These are phyloP conservation scores for Perilla frutescens DNA, from an alignment of 257 asterid species.

Conservation along the genomic window DNA sequence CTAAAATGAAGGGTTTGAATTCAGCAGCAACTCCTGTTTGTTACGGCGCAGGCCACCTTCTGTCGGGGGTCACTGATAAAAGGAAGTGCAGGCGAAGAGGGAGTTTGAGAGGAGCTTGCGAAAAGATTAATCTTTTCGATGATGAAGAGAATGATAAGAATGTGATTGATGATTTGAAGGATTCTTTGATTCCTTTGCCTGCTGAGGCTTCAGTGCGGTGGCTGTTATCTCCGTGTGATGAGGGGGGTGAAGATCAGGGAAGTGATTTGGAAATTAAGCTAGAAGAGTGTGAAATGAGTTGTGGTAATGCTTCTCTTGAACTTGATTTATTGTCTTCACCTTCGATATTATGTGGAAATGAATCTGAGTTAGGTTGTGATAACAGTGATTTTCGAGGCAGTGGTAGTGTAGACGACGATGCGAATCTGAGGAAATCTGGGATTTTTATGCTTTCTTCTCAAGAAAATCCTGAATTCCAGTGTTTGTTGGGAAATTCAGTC, in stretches of 20 bases:
- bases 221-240: conserved; percentile 56
- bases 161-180: conserved; percentile 36
- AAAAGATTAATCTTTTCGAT: conserved; percentile 27
- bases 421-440: conserved; percentile 36
- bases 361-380: conserved; percentile 41
- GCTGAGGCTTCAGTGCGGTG: conserved; percentile 73
- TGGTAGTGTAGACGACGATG: conserved; percentile 24
- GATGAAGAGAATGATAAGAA: conserved; percentile 29
- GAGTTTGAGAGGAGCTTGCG: conserved; percentile 61
- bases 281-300: conserved; percentile 29
- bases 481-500: conserved; percentile 17
- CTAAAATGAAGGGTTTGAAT: conserved; percentile 39
- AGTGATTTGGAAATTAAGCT: conserved; percentile 32
- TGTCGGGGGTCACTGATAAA: conserved; percentile 76
- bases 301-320: conserved; percentile 28
- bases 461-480: conserved; percentile 28
- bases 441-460: conserved; percentile 35
- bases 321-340: conserved; percentile 44
- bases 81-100: conserved; percentile 84
- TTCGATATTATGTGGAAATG: conserved; percentile 35
- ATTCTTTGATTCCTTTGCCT: conserved; percentile 60
- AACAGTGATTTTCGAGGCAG: conserved; percentile 25
- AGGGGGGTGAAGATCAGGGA: conserved; percentile 38
- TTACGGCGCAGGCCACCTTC: conserved; percentile 78
- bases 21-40: conserved; percentile 72